Base-by-base conservation (phyloP, 805 yeast species). In the Ogataea naganishii region DNA sequence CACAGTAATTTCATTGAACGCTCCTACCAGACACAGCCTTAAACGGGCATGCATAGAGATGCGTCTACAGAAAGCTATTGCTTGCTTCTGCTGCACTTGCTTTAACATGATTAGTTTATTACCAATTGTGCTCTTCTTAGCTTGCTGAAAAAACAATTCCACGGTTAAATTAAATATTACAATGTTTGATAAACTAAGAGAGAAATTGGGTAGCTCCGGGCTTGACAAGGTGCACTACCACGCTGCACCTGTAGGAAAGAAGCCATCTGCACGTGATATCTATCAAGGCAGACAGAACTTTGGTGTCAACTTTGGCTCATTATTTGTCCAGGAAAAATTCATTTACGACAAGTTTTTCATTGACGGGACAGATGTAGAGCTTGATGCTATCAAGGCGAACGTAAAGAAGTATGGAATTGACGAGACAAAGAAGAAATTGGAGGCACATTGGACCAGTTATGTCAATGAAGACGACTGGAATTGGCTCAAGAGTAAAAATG, bases 221-320 rank as follows among this genome's bases (percentile, higher is more conserved):
- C 13, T 15, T 14, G 22, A 13, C 2, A 7, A 18, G 11, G n/a
- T 14, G 9, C 7, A 62, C 43, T 69, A 64, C n/a, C 51, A 49
- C 4, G 63, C 62, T 4, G 62, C 58, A 3, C 60, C 64, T 2
- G 31, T 30, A 1, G 60, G 62, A 0, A 26, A 41, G 14, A 36
- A 33, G 7, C 73, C 69, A 4, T 44, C 64, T 7, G 49, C 46
- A 30, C 58, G 53, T 23, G 63, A 75, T 15, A 66, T 81, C n/a
- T 75, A 64, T 44, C 77, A 69, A 42, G 56, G 66, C 14, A 59
- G 92, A 30, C 58, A 58, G 41, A 82, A 83, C 47, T 75, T 71
- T 47, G 97, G 96, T 6, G 94, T 83, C 19, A 88, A 86, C 52
- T 58, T 88, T 23, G 97, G 97, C 0, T 69, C 86, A 0, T 54